Base-by-base conservation (phyloP, 164 flowering plant species). In the Tetracentron sinense region DNA sequence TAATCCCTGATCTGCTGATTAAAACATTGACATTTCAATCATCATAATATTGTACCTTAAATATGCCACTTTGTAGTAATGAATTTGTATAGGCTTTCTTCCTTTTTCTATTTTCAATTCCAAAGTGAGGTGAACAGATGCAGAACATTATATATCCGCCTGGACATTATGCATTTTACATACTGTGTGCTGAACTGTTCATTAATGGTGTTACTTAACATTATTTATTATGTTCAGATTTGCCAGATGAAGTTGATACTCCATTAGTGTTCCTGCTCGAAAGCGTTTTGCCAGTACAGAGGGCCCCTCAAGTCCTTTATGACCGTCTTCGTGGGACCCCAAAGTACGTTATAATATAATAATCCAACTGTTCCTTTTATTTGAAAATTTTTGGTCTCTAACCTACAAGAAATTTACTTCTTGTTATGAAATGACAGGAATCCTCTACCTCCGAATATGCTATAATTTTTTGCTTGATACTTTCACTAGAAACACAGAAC, bases 281-380 rank as follows among this genome's bases (percentile, higher is more conserved):
- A 86, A 83, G 66, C 88, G 96, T 28, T 95, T 89, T 75, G 92
- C 89, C 5, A 92, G 78, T 95, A 86, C 55, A 85, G 99, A 69
- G 99, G 97, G n/a, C n/a, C n/a, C 52, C 80, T 95, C 12, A 95
- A 90, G 72, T 95, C 99, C 54, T 88, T 92, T 55, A 82, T 97
- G 73, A 92, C 94, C 48, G n/a, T 95, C 97, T 30, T 72, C 89
- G 35, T 95, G 99, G 99, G 97, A 95, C 61, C 89, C 97, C n/a
- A 86, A 91, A 60, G 99, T 94, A 73, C 68, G 60, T 70, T 42
- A n/a, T n/a, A n/a, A n/a, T 50, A 66, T 29, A 6, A 33, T 5
- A 30, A 10, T 61, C 10, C 25, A 12, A 11, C n/a, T 27, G 16
- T 28, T 35, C 1, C 25, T 56, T 48, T 66, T 29, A 2, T 28